Percentiles rank a stretch among this genome's conserved stretches.
phyloP scores from a whole-genome alignment of 139 green algal genomes.

The Picochlorum sp. region DNA sequence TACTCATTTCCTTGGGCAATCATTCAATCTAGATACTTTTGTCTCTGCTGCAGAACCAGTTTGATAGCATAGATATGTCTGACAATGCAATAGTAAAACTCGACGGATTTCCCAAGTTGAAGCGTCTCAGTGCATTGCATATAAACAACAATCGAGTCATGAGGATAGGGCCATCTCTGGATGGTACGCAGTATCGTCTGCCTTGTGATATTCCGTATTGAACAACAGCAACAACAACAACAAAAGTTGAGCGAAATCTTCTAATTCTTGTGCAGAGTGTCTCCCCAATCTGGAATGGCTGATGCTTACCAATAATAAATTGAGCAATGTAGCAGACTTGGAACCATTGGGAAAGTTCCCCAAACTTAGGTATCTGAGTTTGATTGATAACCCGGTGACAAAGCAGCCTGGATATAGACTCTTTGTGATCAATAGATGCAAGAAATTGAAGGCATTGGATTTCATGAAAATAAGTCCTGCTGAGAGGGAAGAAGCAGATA shows the following conservation, averaged over 20 bases:
- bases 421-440: constrained; percentile 70
- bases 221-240: neutral
- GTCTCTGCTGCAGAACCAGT: constrained; percentile 79
- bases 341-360: constrained; percentile 63
- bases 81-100: constrained; percentile 93
- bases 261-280: constrained; percentile 35
- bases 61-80: constrained; percentile 92
- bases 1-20: neutral
- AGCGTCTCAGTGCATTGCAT: constrained; percentile 66
- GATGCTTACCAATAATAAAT: constrained; percentile 85
- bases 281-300: constrained; percentile 75
- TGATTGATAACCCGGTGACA: constrained; percentile 84
- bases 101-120: constrained; percentile 88
- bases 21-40: neutral
- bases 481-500: constrained; percentile 63
- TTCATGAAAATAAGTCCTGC: constrained; percentile 87
- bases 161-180: no score
- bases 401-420: constrained; percentile 64
- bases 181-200: no score
- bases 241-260: no score
- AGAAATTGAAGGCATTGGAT: constrained; percentile 79
- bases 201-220: neutral
- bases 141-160: constrained; percentile 90
- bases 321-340: constrained; percentile 80
- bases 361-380: constrained; percentile 61